Evolutionary conservation across 2,329 filamentous ascomycete genomes (phyloP).

Genomic region (Colletotrichum tamarilloi): DNA sequence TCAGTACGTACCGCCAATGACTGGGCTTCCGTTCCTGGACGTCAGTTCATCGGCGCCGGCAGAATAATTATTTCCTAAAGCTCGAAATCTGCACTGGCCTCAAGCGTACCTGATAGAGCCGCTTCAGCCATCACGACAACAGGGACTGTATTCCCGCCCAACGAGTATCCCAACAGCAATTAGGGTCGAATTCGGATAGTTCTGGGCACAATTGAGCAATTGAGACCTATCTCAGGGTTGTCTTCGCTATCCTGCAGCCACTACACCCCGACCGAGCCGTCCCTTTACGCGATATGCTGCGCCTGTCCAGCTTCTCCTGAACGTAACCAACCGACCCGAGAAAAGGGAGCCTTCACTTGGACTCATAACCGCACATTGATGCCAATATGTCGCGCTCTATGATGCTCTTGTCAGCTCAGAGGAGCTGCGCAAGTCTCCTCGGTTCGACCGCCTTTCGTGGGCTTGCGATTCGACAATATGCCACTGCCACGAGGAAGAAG

Average conservation of each 20-base stretch:
- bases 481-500: conserved; percentile 20
- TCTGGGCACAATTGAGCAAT: neutral
- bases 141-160: neutral
- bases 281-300: conserved; percentile 21
- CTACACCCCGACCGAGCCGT: neutral
- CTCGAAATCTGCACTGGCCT: conserved; percentile 31
- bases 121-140: conserved; percentile 1
- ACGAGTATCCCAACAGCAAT: neutral
- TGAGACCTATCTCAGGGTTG: neutral
- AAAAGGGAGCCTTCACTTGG: neutral
- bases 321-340: conserved; percentile 1
- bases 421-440: conserved; percentile 10
- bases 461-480: conserved; percentile 22
- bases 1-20: neutral
- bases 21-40: neutral
- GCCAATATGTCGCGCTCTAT: conserved; percentile 1
- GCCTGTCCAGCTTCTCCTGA: conserved; percentile 22
- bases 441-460: conserved; percentile 17
- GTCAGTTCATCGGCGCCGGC: conserved; percentile 13
- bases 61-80: conserved; percentile 30
- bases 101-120: neutral
- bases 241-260: neutral
- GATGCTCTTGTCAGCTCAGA: conserved; percentile 20
- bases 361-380: neutral
- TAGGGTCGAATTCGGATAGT: too few relatives aligned